These are phyloP conservation scores for Pezicula rhizophila DNA, from an alignment of 2,329 filamentous ascomycete species.

Conservation along the genomic window DNA sequence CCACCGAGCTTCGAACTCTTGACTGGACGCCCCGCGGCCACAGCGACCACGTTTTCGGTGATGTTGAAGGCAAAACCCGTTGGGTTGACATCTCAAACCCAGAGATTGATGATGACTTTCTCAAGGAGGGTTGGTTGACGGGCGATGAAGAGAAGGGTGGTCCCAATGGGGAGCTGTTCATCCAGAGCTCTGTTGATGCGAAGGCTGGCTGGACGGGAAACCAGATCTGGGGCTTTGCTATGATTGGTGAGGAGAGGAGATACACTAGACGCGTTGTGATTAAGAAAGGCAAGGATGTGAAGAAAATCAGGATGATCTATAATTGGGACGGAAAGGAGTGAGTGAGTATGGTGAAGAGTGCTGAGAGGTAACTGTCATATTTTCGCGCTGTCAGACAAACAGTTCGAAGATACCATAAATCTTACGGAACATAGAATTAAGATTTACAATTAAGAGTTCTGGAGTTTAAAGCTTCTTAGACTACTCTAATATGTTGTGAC, in stretches of 20 bases:
- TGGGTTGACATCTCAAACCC: constrained; percentile 29
- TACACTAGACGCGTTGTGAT: constrained; percentile 33
- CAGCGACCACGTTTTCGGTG: constrained; percentile 58
- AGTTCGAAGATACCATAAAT: too few species aligned
- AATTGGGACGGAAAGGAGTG: constrained; percentile 28
- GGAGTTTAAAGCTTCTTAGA: too few species aligned
- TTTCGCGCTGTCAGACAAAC: too few species aligned
- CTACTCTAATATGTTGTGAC: too few species aligned
- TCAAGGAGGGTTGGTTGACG: constrained; percentile 45
- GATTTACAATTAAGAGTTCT: too few species aligned
- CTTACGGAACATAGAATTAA: too few species aligned
- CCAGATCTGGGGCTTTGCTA: constrained; percentile 44
- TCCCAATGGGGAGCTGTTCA: constrained; percentile 34
- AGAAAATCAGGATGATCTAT: constrained; percentile 36
- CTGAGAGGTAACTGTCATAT: too few species aligned
- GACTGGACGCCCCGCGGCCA: constrained; percentile 49
- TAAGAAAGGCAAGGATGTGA: constrained; percentile 31
- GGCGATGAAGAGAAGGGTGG: constrained; percentile 34
- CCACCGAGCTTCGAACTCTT: constrained; percentile 48
- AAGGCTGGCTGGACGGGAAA: constrained; percentile 46
- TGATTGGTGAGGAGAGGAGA: constrained; percentile 33
- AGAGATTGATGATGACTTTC: constrained; percentile 32
- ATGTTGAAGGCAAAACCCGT: constrained; percentile 42
- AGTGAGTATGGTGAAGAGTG: neutral
- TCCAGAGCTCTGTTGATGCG: constrained; percentile 43